A percentile compares a stretch with the other conserved stretches of the same genome.
Conservation (phyloP, 768 basidiomycete genomes). For the Naganishia randhawae region DNA sequence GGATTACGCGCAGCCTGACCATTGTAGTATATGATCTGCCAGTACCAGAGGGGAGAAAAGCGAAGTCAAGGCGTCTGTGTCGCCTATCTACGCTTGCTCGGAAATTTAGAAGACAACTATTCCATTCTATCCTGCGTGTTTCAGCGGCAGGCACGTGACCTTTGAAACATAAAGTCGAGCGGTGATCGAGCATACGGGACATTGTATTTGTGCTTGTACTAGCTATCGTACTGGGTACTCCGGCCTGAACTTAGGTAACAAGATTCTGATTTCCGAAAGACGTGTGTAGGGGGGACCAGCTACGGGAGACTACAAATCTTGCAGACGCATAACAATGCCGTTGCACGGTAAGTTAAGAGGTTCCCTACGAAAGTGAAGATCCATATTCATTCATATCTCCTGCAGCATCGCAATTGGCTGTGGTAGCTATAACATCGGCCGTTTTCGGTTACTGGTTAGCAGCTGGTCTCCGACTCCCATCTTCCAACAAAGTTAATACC, state of each 20-base stretch:
- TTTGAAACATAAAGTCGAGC: not conserved
- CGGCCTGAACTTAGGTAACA: no score
- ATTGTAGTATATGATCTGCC: not conserved
- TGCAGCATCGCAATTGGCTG: constrained; percentile 3
- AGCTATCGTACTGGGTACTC: no score
- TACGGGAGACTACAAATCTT: no score
- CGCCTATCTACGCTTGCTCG: no score
- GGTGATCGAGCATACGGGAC: not conserved
- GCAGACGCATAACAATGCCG: no score
- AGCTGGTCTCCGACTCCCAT: not conserved
- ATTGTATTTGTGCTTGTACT: no score
- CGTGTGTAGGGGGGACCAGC: not conserved
- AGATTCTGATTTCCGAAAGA: not conserved
- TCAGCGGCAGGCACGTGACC: not conserved
- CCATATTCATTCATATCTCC: not conserved
- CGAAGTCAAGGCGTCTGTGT: not conserved
- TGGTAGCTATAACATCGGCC: constrained; percentile 6
- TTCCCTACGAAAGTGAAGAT: no score
- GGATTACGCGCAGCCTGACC: not conserved
- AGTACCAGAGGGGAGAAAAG: not conserved
- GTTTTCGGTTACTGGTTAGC: constrained; percentile 9
- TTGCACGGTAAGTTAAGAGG: not conserved
- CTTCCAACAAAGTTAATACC: not conserved
- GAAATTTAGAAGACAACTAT: no score
- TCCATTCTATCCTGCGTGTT: not conserved